Base-by-base conservation (phyloP, 108 stramenopile genomes). In the Cyclotella distinguenda region DNA sequence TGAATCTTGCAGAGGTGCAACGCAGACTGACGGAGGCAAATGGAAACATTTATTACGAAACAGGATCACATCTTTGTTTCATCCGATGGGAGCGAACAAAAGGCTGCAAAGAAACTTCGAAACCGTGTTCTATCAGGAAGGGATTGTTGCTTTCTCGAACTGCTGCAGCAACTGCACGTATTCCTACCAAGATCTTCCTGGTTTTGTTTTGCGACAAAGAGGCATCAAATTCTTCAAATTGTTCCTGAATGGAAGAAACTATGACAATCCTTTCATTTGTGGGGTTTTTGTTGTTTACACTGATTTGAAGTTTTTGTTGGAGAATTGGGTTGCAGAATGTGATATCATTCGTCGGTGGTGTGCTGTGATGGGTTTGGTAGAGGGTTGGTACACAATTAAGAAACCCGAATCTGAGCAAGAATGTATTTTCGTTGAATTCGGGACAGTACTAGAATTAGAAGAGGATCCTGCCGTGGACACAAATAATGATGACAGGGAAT, bases 311-410 rank as follows among this genome's bases (percentile, higher is more conserved):
- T 60, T 46, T 46, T 5, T 60, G 15, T 31, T 46, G 3, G 31
- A 60, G 4, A 28, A 60, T 32, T 60, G 60, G 60, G 45, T 46
- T 16, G 28, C 12, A 6, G 60, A 60, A 16, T 60, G 60, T 32
- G 60, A 60, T 18, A 60, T 60, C 9, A 46, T 60, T 46, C 25
- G 60, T 15, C 26, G 60, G 7, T 60, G 60, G 60, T 60, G 60
- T 18, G 45, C 44, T 46, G 60, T 60, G 4, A 33, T 60, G 30
- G 60, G 44, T 36, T 18, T 60, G 44, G 33, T 6, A 21, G 30
- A 46, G 18, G 10, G 16, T 18, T 10, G 6, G 7, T 60, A 46
- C 25, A 46, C 27, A 19, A 18, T 60, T 5, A 39, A 46, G 16
- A 60, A 60, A 35, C 60, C 60, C 2, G 9, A 11, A 11, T 60